A percentile compares a stretch with the other conserved stretches of the same genome.
Conservation (phyloP, 108 stramenopile genomes). For the Cyclotella baltica region DNA sequence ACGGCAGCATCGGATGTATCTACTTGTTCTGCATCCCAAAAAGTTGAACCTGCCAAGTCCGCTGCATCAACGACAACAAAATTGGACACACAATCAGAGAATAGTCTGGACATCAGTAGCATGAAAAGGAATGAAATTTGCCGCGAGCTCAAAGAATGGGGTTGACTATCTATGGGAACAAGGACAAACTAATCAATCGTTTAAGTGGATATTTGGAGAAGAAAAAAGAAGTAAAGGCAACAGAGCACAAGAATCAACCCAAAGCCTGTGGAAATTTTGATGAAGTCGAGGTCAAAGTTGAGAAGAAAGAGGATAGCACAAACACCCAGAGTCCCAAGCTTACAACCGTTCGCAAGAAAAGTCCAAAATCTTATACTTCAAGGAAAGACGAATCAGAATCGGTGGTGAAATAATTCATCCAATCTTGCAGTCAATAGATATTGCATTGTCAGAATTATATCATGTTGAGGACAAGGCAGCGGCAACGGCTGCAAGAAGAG, state of each 20-base stretch:
- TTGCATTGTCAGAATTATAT: constrained; percentile 30
- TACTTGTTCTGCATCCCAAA: too few relatives aligned
- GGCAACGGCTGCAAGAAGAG: background rate
- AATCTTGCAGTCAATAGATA: constrained; percentile 29
- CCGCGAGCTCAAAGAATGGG: constrained; percentile 1
- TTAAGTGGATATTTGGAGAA: background rate
- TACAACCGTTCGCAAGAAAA: too few relatives aligned
- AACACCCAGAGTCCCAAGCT: too few relatives aligned
- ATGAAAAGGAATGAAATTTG: constrained; percentile 11
- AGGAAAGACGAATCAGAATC: background rate
- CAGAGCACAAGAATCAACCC: background rate
- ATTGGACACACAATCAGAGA: background rate
- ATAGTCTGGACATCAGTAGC: background rate
- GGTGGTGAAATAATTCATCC: constrained; percentile 22
- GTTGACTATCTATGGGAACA: background rate
- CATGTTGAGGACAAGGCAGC: constrained; percentile 1
- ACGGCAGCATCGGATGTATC: too few relatives aligned
- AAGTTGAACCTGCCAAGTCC: background rate
- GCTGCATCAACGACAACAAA: background rate
- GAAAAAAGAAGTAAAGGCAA: too few relatives aligned
- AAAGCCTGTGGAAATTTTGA: background rate
- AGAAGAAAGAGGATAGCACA: too few relatives aligned
- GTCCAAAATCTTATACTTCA: too few relatives aligned
- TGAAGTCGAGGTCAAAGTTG: too few relatives aligned
- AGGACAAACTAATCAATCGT: background rate